These are phyloP conservation scores for Gentiana dahurica DNA, from an alignment of 257 asterid genomes.

Conservation along the genomic window DNA sequence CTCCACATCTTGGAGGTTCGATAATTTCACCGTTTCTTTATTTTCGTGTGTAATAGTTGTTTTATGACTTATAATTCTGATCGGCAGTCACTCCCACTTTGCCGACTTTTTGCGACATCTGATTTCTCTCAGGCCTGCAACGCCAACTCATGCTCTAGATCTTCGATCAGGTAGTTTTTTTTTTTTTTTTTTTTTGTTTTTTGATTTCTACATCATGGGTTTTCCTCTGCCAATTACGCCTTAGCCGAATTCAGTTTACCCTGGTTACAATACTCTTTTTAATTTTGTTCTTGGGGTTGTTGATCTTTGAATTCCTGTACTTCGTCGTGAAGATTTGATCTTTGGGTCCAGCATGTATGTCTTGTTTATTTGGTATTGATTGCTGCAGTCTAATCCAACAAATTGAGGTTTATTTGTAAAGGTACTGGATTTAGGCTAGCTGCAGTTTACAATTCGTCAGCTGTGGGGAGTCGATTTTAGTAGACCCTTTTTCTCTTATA, in stretches of 20 bases:
- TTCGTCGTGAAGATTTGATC: conserved; percentile 1
- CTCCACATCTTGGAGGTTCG: conserved; percentile 22
- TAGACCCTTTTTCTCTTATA: too few relatives aligned
- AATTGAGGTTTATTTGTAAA: too few relatives aligned
- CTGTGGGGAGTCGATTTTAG: too few relatives aligned
- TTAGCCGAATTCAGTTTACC: neutral
- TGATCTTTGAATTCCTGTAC: too few relatives aligned
- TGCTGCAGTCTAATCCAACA: too few relatives aligned
- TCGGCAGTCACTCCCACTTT: too few relatives aligned
- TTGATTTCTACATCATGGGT: neutral
- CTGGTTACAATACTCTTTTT: neutral
- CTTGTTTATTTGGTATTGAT: too few relatives aligned
- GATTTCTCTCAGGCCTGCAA: neutral
- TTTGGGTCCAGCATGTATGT: neutral
- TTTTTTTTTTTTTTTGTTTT: neutral
- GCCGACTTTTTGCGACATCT: neutral
- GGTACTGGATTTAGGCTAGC: too few relatives aligned
- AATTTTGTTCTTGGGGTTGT: neutral
- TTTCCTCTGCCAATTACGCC: neutral
- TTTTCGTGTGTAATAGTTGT: conserved; percentile 14
- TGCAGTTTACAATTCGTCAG: too few relatives aligned
- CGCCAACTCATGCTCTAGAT: conserved; percentile 6
- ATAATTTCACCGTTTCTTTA: conserved; percentile 18
- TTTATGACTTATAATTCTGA: neutral
- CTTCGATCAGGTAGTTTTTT: conserved; percentile 30